Evolutionary conservation across 805 yeast genomes (phyloP), one percentile per base, ranked within the genome.

Genomic region (Candida tammaniensis): DNA sequence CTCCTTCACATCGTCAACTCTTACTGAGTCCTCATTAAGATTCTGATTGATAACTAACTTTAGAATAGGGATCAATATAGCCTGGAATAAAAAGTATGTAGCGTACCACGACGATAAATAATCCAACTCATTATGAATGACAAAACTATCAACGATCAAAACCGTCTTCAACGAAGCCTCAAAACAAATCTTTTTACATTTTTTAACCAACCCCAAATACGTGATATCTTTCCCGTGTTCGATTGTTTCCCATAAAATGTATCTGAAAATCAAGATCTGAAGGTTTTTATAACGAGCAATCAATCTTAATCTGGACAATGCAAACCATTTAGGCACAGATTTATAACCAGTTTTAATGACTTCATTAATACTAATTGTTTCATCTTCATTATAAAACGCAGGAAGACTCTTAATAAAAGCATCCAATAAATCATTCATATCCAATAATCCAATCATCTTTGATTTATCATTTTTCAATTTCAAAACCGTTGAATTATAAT

Each of bases 391-490:
- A 26, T 39, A 48, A 35, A 31, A 48, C 17, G 20, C 17, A 1
- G 52, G 52, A 15, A 48, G 30, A 3, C 34, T 35, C 9, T 25
- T 35, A 11, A 44, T 27, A 26, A 48, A 48, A 6, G 31, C 27
- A 5, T 42, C 44, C n/a, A 48, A 36, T 10, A 48, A 24, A 17
- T 42, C 45, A 30, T 46, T 46, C 49, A 48, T 48, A 35, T 48
- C 52, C 8, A 48, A 31, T 24, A 48, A 39, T 5, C 52, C 52
- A 23, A 48, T 42, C 52, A 48, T 48, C 24, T 46, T 48, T 6
- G 50, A 44, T 25, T 48, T 48, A 26, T 48, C 52, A 38, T 48
- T 48, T n/a, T 39, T 36, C 16, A 46, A 24, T 30, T 46, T 46
- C 13, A 48, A 28, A 2, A 48, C 50, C 11, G 45, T 39, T 11